These are phyloP conservation scores for Diaporthe capsici DNA, from an alignment of 2,329 filamentous ascomycete genomes.

Conservation along the genomic window DNA sequence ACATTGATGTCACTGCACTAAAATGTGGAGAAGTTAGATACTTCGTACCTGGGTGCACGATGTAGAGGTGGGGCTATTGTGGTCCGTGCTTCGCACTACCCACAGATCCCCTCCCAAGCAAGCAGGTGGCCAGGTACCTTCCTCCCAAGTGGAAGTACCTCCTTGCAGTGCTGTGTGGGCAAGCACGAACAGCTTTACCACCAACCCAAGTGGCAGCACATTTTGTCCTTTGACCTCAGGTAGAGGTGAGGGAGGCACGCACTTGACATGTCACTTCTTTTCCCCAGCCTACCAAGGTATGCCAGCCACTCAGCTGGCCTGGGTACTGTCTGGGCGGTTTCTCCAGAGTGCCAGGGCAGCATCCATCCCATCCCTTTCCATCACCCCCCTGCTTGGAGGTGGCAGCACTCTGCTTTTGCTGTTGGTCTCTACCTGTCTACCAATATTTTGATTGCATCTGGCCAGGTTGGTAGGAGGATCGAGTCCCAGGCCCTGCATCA, in stretches of 20 bases:
- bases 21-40: too few species aligned
- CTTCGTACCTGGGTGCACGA: background rate
- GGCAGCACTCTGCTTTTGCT: background rate
- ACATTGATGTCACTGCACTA: constrained; percentile 7
- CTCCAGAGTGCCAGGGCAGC: background rate
- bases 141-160: background rate
- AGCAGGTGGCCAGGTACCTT: background rate
- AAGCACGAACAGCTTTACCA: too few species aligned
- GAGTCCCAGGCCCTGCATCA: background rate
- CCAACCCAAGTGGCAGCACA: background rate
- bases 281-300: background rate
- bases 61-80: background rate
- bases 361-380: too few species aligned
- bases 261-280: background rate
- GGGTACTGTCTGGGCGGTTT: constrained; percentile 8
- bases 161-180: background rate
- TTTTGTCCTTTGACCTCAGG: background rate
- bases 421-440: background rate
- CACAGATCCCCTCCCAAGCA: background rate
- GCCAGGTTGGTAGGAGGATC: background rate
- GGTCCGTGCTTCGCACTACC: background rate
- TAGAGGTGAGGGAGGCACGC: background rate
- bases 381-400: background rate
- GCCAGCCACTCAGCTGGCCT: background rate
- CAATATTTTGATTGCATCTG: background rate